Evolutionary conservation across 176 grass and related monocot species (phyloP).

Genomic region (Dactylis glomerata): DNA sequence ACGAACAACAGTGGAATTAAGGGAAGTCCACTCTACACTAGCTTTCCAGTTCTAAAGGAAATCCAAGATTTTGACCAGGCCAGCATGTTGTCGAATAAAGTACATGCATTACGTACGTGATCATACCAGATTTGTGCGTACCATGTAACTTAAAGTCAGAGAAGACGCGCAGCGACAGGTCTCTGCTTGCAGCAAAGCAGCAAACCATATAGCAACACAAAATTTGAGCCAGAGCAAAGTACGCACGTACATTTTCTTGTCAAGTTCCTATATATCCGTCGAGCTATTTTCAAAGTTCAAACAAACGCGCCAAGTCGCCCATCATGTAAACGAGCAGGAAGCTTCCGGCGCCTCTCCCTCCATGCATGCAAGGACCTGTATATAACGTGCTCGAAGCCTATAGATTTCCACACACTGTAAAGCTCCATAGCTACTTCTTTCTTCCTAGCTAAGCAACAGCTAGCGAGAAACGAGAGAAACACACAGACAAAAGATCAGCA

Average conservation of each 20-base stretch:
- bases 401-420: background rate
- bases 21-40: background rate
- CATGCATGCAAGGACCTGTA: no score
- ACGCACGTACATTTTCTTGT: background rate
- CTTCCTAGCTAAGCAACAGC: background rate
- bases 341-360: no score
- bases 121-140: background rate
- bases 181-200: constrained; percentile 16
- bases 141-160: constrained; percentile 6
- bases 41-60: constrained; percentile 4
- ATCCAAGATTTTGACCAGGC: constrained; percentile 18
- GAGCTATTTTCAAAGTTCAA: background rate
- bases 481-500: background rate
- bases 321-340: constrained; percentile 28
- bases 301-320: constrained; percentile 5
- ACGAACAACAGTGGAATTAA: background rate
- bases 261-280: background rate
- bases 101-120: background rate
- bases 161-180: background rate
- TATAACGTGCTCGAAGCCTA: no score
- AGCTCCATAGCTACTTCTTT: background rate
- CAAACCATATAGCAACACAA: no score
- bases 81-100: background rate
- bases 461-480: background rate
- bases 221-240: no score